Percentiles rank a stretch among this genome's conserved stretches.
Evolutionary conservation across 2,329 filamentous ascomycete genomes (phyloP).

Genomic region (Ophiostoma tasmaniense): DNA sequence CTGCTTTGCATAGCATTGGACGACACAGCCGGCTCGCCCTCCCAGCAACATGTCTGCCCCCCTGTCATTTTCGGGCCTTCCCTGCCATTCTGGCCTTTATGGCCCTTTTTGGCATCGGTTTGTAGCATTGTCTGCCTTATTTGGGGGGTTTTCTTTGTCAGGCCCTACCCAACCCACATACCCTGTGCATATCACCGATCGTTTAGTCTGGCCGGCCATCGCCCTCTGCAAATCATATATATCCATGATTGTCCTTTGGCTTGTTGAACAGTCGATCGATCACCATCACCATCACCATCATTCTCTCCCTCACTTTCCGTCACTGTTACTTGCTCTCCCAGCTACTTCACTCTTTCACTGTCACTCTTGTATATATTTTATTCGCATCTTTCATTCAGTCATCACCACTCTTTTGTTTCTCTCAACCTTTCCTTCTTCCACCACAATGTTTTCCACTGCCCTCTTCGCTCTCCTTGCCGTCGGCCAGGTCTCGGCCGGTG

Average conservation of each 20-base stretch:
- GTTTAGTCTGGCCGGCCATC: not conserved
- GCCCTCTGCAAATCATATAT: not conserved
- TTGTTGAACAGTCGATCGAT: not conserved
- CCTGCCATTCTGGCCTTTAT: not conserved
- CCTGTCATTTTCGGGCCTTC: not conserved
- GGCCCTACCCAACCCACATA: not conserved
- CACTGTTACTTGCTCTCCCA: not conserved
- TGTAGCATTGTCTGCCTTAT: not conserved
- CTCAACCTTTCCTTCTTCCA: not conserved
- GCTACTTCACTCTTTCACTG: not conserved
- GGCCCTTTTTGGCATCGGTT: not conserved
- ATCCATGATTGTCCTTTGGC: not conserved
- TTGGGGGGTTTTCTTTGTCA: not conserved
- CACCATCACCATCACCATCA: not conserved
- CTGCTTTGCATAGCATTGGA: not conserved
- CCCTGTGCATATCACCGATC: not conserved
- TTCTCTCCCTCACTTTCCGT: not conserved
- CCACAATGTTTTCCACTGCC: not conserved
- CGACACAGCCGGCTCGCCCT: not conserved
- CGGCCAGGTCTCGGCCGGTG: not conserved
- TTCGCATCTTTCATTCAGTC: not conserved
- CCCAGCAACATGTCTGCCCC: not conserved
- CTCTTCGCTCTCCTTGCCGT: conserved; percentile 1
- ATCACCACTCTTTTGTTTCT: not conserved
- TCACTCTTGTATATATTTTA: not conserved